Percentiles rank a stretch among this genome's conserved stretches.
Evolutionary conservation across 257 asterid genomes (phyloP).

Genomic region (Cynanchum wilfordii): DNA sequence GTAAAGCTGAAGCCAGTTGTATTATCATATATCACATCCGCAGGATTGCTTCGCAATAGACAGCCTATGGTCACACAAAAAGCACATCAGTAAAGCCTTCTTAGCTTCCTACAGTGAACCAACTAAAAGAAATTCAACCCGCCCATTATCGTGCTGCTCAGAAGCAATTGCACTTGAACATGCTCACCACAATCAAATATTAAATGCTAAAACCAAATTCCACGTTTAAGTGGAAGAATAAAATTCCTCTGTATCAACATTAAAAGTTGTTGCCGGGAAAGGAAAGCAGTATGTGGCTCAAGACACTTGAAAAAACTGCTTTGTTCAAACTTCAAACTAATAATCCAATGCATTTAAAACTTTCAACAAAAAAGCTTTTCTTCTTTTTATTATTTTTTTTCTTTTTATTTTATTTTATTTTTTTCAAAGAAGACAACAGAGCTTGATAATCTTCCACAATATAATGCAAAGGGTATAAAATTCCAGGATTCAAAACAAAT

Average conservation of each 20-base stretch:
- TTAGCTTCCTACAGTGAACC: not conserved
- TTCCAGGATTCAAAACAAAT: not conserved
- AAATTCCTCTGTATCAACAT: conserved; percentile 1
- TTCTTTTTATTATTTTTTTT: too few relatives aligned
- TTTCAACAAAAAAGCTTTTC: not conserved
- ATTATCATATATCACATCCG: conserved; percentile 81
- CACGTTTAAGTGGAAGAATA: not conserved
- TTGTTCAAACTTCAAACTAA: not conserved
- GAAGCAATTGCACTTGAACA: not conserved
- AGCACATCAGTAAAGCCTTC: not conserved
- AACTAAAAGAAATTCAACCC: not conserved
- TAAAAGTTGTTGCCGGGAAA: not conserved
- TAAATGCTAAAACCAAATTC: not conserved
- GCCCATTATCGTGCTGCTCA: not conserved
- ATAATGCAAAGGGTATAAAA: not conserved
- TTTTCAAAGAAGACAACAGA: too few relatives aligned
- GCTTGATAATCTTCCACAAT: not conserved
- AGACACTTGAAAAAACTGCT: not conserved
- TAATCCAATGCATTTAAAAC: not conserved
- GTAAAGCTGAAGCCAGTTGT: conserved; percentile 80
- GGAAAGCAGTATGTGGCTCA: not conserved
- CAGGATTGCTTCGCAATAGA: conserved; percentile 78
- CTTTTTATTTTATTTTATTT: too few relatives aligned
- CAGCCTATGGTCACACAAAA: conserved; percentile 51
- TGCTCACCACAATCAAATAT: not conserved